phyloP scores from a whole-genome alignment of 129 eudicot species.

The Artemisia argyi region DNA sequence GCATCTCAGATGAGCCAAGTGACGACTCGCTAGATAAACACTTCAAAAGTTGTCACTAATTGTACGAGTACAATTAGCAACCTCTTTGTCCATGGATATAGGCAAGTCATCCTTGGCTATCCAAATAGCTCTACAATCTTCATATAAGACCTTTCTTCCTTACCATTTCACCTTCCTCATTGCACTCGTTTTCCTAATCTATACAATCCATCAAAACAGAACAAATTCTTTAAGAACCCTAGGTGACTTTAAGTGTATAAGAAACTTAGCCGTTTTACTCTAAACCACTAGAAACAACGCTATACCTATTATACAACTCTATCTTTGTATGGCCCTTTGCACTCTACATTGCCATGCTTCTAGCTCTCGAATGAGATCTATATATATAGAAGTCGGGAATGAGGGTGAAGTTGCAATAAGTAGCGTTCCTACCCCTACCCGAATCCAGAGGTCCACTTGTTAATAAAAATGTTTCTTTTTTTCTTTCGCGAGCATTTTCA shows the following conservation, averaged over 20 bases:
- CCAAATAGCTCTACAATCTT: constrained; percentile 43
- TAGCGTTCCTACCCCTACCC: background rate
- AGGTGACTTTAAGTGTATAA: no score
- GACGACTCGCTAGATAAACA: constrained; percentile 44
- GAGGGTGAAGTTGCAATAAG: constrained; percentile 27
- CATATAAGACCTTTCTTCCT: constrained; percentile 58
- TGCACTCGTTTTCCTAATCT: background rate
- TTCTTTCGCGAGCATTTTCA: constrained; percentile 12
- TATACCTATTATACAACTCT: background rate
- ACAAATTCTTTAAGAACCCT: background rate
- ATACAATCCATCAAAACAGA: background rate
- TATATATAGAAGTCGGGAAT: constrained; percentile 17
- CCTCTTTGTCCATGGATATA: constrained; percentile 27
- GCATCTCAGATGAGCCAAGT: constrained; percentile 34
- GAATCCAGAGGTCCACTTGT: background rate
- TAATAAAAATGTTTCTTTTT: constrained; percentile 18
- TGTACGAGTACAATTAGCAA: constrained; percentile 1
- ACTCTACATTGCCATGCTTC: constrained; percentile 20
- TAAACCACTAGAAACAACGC: constrained; percentile 2
- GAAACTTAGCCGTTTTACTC: background rate
- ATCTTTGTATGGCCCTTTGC: constrained; percentile 2
- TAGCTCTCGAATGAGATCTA: constrained; percentile 7
- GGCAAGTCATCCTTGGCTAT: constrained; percentile 88
- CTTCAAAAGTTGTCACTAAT: constrained; percentile 3
- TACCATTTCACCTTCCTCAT: background rate